Evolutionary conservation across 1,284 basidiomycete genomes (phyloP).

Genomic region (Trametes versicolor): DNA sequence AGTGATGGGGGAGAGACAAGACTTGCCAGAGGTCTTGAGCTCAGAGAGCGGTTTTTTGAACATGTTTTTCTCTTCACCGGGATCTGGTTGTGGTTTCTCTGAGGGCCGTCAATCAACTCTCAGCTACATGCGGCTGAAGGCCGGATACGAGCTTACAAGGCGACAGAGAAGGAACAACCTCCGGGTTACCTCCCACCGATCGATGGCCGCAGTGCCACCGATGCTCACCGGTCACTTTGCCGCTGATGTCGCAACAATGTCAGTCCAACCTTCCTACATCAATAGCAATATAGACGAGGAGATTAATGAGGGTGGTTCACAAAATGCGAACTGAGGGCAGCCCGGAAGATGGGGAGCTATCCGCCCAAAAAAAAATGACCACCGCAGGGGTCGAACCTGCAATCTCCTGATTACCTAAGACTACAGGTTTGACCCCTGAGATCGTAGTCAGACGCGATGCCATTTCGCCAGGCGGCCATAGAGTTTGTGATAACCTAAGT

Average conservation of each 20-base stretch:
- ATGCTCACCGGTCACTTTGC: no score
- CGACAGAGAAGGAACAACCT: not conserved
- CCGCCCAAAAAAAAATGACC: conserved; percentile 49
- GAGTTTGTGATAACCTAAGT: not conserved
- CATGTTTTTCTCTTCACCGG: conserved; percentile 52
- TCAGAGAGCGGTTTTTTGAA: conserved; percentile 79
- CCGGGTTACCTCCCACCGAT: no score
- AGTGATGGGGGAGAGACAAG: not conserved
- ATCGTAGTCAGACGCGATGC: conserved; percentile 85
- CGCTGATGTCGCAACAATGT: no score
- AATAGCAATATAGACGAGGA: not conserved
- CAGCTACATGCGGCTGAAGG: not conserved
- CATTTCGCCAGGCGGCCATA: conserved; percentile 81
- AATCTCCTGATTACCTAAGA: conserved; percentile 62
- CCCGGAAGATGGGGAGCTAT: no score
- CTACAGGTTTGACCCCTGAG: no score
- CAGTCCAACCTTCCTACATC: no score
- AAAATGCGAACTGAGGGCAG: not conserved
- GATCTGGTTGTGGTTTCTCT: no score
- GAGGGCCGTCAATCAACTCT: no score
- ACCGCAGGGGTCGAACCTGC: conserved; percentile 59
- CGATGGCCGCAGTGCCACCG: not conserved
- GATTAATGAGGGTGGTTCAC: no score
- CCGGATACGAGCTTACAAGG: not conserved
- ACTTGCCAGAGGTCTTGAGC: conserved; percentile 70